phyloP scores from a whole-genome alignment of 1,139 yeast genomes.

The Hansenula sp. region DNA sequence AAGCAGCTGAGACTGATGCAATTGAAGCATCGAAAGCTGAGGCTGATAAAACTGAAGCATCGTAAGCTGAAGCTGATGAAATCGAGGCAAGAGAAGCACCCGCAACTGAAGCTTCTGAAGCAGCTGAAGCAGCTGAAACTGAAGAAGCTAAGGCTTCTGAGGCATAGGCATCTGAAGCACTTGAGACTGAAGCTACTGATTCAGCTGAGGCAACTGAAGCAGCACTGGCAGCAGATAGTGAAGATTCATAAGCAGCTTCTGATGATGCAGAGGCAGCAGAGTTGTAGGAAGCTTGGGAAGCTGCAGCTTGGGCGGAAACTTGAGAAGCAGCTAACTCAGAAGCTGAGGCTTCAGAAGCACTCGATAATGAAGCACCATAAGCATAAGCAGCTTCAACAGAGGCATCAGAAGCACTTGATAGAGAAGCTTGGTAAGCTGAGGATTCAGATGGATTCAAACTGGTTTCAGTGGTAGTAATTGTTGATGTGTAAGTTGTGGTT shows the following conservation, averaged over 20 bases:
- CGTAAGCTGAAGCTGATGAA: constrained; percentile 12
- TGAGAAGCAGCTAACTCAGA: constrained; percentile 5
- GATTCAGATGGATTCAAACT: constrained; percentile 22
- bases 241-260: constrained; percentile 2
- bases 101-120: constrained; percentile 6
- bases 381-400: neutral
- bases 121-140: constrained; percentile 7
- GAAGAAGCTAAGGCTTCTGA: constrained; percentile 7
- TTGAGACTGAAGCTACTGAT: neutral
- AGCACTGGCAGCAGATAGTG: no score
- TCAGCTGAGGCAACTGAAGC: constrained; percentile 17
- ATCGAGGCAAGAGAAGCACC: constrained; percentile 3
- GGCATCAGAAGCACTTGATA: constrained; percentile 12
- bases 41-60: constrained; percentile 6
- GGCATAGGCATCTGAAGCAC: constrained; percentile 4
- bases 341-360: constrained; percentile 6
- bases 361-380: neutral
- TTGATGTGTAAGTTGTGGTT: constrained; percentile 24
- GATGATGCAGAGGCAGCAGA: constrained; percentile 7
- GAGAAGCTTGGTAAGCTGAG: constrained; percentile 4
- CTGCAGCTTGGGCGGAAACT: constrained; percentile 8
- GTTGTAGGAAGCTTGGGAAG: constrained; percentile 8
- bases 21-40: constrained; percentile 15
- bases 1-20: constrained; percentile 20
- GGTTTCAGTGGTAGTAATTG: constrained; percentile 20